Percentiles rank a stretch among this genome's conserved stretches.
These are phyloP conservation scores for Phellopilus nigrolimitatus DNA, from an alignment of 1,284 basidiomycete species.

Conservation along the genomic window DNA sequence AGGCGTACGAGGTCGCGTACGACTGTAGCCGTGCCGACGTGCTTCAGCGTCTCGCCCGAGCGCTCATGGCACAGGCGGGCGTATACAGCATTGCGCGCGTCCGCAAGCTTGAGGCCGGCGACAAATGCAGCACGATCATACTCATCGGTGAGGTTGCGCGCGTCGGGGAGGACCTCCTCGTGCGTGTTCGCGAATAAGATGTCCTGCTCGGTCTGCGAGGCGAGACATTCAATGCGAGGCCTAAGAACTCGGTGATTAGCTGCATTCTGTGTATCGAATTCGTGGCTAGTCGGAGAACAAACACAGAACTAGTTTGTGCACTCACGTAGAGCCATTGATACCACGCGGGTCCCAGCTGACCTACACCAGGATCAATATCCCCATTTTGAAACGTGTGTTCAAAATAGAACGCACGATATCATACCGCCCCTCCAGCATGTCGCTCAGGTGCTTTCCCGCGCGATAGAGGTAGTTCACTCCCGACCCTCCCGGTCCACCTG, in stretches of 20 bases:
- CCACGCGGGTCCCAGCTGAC: constrained; percentile 29
- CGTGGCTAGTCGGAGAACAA: no score
- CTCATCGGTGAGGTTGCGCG: constrained; percentile 24
- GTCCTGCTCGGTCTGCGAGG: constrained; percentile 26
- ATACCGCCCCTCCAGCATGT: constrained; percentile 26
- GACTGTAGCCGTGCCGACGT: constrained; percentile 27
- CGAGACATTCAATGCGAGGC: constrained; percentile 26
- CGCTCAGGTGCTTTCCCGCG: constrained; percentile 24
- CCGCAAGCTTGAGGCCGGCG: constrained; percentile 21
- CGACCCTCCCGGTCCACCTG: constrained; percentile 24
- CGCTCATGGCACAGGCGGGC: constrained; percentile 24
- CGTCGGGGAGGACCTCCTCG: constrained; percentile 22
- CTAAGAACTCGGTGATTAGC: constrained; percentile 11
- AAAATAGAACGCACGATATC: constrained; percentile 19
- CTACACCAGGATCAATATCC: constrained; percentile 10
- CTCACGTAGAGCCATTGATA: constrained; percentile 26
- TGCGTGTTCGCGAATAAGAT: constrained; percentile 24
- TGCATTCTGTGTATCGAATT: no score
- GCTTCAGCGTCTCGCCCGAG: constrained; percentile 24
- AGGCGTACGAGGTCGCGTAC: constrained; percentile 27
- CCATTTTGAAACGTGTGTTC: neutral
- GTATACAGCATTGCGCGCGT: constrained; percentile 24
- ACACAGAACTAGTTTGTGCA: neutral
- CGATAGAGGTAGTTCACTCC: constrained; percentile 27
- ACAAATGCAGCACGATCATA: constrained; percentile 22